These are phyloP conservation scores for Phaeodactylum tricornutum DNA, from an alignment of 108 stramenopile genomes.

Conservation along the genomic window DNA sequence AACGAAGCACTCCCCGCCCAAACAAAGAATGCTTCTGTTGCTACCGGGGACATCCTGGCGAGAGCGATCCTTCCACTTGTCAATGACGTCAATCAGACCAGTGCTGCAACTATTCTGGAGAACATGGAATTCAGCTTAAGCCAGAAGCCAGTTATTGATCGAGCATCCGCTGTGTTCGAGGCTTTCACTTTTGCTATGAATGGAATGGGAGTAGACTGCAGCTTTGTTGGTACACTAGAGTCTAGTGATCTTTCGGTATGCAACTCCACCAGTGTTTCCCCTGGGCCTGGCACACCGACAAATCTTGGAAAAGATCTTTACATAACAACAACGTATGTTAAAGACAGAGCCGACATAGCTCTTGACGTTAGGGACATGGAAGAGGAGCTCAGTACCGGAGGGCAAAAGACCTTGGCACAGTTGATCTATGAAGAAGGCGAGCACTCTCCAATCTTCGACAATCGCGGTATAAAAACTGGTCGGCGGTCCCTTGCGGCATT, in stretches of 20 bases:
- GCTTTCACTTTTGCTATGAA: slow-evolving; percentile 25
- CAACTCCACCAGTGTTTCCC: slow-evolving; percentile 4
- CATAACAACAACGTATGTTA: slow-evolving; percentile 59
- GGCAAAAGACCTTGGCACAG: slow-evolving; percentile 27
- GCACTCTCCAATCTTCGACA: slow-evolving; percentile 57
- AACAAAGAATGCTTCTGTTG: slow-evolving; percentile 8
- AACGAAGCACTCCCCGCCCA: slow-evolving; percentile 1
- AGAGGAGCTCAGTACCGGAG: slow-evolving; percentile 30
- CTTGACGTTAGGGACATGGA: slow-evolving; percentile 53
- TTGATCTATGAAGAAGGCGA: slow-evolving; percentile 47
- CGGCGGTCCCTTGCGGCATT: slow-evolving; percentile 40
- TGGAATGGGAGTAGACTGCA: slow-evolving; percentile 24
- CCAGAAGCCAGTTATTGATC: slow-evolving; percentile 10
- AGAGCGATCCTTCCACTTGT: slow-evolving; percentile 47
- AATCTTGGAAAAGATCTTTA: slow-evolving; percentile 58
- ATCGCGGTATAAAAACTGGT: slow-evolving; percentile 37
- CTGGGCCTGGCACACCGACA: slow-evolving; percentile 33
- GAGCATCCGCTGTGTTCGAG: slow-evolving; percentile 10
- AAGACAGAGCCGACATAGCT: slow-evolving; percentile 60
- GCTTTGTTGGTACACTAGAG: slow-evolving; percentile 21
- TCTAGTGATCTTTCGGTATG: slow-evolving; percentile 2
- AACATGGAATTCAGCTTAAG: slow-evolving; percentile 14
- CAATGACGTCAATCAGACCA: slow-evolving; percentile 18
- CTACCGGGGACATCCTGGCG: slow-evolving; percentile 36
- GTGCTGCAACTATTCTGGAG: slow-evolving; percentile 21